A percentile compares a stretch with the other conserved stretches of the same genome.
These are phyloP conservation scores for Babesia microti DNA, from an alignment of 169 alveolate species.

Conservation along the genomic window DNA sequence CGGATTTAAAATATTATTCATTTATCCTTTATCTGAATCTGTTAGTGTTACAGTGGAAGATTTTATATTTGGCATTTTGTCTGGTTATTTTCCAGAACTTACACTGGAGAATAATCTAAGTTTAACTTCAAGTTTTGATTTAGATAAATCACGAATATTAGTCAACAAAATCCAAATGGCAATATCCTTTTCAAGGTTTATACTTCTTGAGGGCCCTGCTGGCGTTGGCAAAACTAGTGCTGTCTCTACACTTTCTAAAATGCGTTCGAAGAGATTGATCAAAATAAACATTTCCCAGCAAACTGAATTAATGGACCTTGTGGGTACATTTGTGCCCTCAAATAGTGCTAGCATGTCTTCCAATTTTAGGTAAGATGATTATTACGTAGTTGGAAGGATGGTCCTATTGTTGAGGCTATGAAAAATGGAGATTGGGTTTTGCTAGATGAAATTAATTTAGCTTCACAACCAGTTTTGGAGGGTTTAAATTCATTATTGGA, in stretches of 20 bases:
- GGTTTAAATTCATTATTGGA: constrained; percentile 97
- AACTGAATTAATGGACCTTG: constrained; percentile 87
- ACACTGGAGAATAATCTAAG: no score
- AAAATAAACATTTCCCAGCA: constrained; percentile 90
- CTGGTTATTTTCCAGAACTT: no score
- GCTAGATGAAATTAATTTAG: constrained; percentile 97
- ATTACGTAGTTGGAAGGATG: constrained; percentile 95
- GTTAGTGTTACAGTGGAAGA: no score
- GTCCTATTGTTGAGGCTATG: constrained; percentile 90
- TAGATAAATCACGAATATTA: constrained; percentile 4
- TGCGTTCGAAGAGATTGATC: constrained; percentile 69
- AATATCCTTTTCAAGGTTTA: constrained; percentile 75
- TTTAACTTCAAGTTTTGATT: no score
- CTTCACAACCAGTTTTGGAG: constrained; percentile 95
- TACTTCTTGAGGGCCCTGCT: constrained; percentile 97
- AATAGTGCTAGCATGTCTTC: constrained; percentile 30
- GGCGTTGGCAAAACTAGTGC: constrained; percentile 98
- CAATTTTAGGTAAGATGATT: no score
- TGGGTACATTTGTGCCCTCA: constrained; percentile 79
- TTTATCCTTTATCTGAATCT: no score
- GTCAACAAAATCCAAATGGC: constrained; percentile 71
- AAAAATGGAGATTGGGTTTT: constrained; percentile 96
- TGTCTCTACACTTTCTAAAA: constrained; percentile 78
- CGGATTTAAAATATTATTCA: no score
- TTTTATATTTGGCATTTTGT: no score